Conservation (phyloP, 2,329 filamentous ascomycete species). For the Arachnomyces sp. region DNA sequence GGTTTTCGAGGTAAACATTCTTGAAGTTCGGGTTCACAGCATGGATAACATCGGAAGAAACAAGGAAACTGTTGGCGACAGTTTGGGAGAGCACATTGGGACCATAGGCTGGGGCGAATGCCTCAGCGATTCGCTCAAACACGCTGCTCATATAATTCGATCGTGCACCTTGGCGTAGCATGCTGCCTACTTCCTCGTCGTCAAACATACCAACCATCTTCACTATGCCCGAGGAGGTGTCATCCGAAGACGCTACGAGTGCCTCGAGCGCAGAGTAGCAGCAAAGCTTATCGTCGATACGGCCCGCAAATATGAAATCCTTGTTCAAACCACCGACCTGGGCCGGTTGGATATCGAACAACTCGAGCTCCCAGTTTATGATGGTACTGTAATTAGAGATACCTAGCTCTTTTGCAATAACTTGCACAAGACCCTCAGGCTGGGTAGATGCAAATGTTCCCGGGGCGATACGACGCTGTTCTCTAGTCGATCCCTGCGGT, state of each 20-base stretch:
- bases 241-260: conserved; percentile 59
- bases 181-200: conserved; percentile 90
- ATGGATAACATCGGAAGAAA: conserved; percentile 89
- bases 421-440: conserved; percentile 73
- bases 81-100: conserved; percentile 65
- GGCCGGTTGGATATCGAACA: conserved; percentile 84
- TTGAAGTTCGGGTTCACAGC: conserved; percentile 93
- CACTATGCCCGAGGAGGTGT: conserved; percentile 54
- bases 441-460: conserved; percentile 76
- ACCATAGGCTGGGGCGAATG: conserved; percentile 40
- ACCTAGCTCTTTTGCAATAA: conserved; percentile 71
- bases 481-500: conserved; percentile 21
- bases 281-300: conserved; percentile 97
- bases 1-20: conserved; percentile 71
- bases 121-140: conserved; percentile 71
- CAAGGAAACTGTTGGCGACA: conserved; percentile 83
- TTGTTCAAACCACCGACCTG: conserved; percentile 76
- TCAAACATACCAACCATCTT: conserved; percentile 94
- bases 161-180: conserved; percentile 80
- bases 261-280: conserved; percentile 84
- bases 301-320: conserved; percentile 90
- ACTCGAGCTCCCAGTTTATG: conserved; percentile 93
- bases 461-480: conserved; percentile 34
- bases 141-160: conserved; percentile 80
- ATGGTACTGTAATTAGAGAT: conserved; percentile 67